Percentiles rank a stretch among this genome's conserved stretches.
Conservation (phyloP, 176 grass and related monocot species). For the Stipa capillata region DNA sequence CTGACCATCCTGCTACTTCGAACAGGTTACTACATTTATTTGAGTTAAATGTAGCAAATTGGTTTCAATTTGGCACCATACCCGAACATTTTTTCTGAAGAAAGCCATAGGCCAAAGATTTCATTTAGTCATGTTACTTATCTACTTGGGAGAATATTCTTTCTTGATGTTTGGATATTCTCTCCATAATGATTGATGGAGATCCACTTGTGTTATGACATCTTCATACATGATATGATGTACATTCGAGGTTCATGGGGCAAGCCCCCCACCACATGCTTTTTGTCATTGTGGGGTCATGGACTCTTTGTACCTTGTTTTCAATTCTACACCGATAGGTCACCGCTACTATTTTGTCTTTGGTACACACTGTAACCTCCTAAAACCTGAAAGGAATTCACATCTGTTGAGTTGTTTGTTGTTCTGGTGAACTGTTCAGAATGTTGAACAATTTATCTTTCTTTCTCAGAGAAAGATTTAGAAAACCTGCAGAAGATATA, state of each 20-base stretch:
- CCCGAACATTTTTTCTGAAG: no score
- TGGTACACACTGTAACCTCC: neutral
- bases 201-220: neutral
- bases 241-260: neutral
- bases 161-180: conserved; percentile 10
- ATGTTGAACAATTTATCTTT: neutral
- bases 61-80: no score
- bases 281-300: neutral
- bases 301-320: neutral
- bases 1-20: no score
- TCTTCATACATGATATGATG: neutral
- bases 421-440: neutral
- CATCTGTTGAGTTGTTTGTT: neutral
- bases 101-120: no score
- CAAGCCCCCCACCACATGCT: conserved; percentile 1
- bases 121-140: neutral
- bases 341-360: neutral
- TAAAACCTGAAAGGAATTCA: neutral
- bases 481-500: neutral
- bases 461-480: neutral
- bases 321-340: neutral
- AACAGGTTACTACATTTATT: neutral
- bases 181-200: neutral
- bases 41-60: neutral
- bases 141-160: conserved; percentile 4